Base-by-base conservation (phyloP, 352 stramenopile species). In the Phytophthora uliginosa region DNA sequence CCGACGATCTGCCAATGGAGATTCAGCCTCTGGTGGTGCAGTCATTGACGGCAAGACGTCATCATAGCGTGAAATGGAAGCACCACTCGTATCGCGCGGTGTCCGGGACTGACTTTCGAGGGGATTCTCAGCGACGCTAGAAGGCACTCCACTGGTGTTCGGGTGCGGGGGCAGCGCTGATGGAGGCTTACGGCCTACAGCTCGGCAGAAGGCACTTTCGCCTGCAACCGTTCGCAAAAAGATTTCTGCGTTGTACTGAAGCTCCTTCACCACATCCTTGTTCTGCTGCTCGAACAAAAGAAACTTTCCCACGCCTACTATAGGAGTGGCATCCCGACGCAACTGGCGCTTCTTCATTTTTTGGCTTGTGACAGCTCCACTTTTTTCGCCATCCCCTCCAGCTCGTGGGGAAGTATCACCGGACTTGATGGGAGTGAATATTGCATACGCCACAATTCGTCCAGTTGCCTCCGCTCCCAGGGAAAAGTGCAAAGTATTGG, bases 261-360 rank as follows among this genome's bases (percentile, higher is more conserved):
- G 74, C 63, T 97, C 91, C 68, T 97, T 97, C 59, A 97, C 77
- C n/a, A 97, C 86, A 45, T 97, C 91, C 66, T 96, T 96, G 77
- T 96, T 97, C 55, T 96, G 89, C 62, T 96, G 91, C 59, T 96
- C 90, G 63, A 92, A 97, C 4, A 97, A 67, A n/a, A 96, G 57
- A 51, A 97, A 88, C 42, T 96, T 96, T 17, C 91, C 89, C 15
- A 91, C 76, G 5, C 90, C 89, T 51, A 87, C 77, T 28, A 92
- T 69, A 24, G 89, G 88, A 45, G 83, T 86, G 8, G 89, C 79
- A 63, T 95, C 85, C n/a, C 85, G 85, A 28, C 85, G 82, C n/a
- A 91, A 56, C 52, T 94, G 88, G 1, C 84, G 77, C 58, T 95
- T 95, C 24, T 88, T 89, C 59, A 79, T 77, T 69, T 91, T 92